Evolutionary conservation across 2,329 filamentous ascomycete species (phyloP).

Genomic region (Aspergillus sp.): DNA sequence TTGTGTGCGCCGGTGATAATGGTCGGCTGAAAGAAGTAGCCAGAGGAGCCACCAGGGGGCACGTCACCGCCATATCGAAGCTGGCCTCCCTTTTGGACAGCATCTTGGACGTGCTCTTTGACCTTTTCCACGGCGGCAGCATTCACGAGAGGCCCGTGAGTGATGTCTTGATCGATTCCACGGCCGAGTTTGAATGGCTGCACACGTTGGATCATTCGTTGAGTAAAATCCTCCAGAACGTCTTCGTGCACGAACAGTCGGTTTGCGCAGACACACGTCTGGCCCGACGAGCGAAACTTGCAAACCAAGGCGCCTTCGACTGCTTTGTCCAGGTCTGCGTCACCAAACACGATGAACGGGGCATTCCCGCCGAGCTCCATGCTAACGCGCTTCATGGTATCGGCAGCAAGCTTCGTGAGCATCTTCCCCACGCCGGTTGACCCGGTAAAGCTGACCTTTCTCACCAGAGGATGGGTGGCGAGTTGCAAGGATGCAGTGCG

Average conservation of each 20-base stretch:
- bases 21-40: conserved; percentile 1
- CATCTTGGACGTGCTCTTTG: conserved; percentile 1
- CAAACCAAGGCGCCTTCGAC: conserved; percentile 76
- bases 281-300: conserved; percentile 92
- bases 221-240: conserved; percentile 50
- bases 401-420: conserved; percentile 84
- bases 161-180: background rate
- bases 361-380: conserved; percentile 94
- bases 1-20: background rate
- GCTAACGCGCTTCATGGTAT: conserved; percentile 78
- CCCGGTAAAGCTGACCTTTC: conserved; percentile 93
- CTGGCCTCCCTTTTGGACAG: background rate
- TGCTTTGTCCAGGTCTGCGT: conserved; percentile 74
- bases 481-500: conserved; percentile 70
- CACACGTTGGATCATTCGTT: conserved; percentile 10
- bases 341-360: conserved; percentile 95
- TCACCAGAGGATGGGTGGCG: conserved; percentile 70
- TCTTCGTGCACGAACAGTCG: conserved; percentile 50
- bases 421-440: conserved; percentile 62
- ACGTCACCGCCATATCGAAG: background rate
- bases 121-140: conserved; percentile 3
- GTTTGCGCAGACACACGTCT: conserved; percentile 86
- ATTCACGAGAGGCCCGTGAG: conserved; percentile 5
- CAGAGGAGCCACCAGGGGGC: background rate
- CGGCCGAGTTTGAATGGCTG: background rate